Percentiles rank a stretch among this genome's conserved stretches.
Evolutionary conservation across 164 flowering plant genomes (phyloP).

Genomic region (Sedum album): DNA sequence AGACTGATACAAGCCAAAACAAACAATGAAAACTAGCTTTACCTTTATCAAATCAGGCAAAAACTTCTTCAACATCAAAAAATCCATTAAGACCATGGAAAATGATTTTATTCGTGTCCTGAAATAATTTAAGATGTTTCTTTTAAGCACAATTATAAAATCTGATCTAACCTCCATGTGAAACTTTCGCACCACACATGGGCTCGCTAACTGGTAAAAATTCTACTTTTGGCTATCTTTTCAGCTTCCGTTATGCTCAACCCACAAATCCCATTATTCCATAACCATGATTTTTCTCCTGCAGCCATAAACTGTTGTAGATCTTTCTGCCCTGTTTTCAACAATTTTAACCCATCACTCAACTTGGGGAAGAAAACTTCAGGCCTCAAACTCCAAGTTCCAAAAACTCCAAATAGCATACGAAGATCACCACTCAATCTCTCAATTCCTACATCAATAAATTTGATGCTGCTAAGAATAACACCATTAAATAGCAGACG

Average conservation of each 20-base stretch:
- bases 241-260: constrained; percentile 53
- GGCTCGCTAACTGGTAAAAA: constrained; percentile 19
- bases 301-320: constrained; percentile 23
- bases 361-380: constrained; percentile 76
- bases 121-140: not conserved
- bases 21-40: too few relatives aligned
- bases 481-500: constrained; percentile 46
- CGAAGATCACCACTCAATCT: constrained; percentile 56
- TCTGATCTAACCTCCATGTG: not conserved
- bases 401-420: constrained; percentile 66
- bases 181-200: not conserved
- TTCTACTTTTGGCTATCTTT: constrained; percentile 51
- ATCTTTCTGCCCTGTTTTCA: constrained; percentile 54
- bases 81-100: not conserved
- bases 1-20: too few relatives aligned
- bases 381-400: constrained; percentile 89
- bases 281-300: constrained; percentile 54
- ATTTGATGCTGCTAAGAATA: constrained; percentile 58
- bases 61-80: too few relatives aligned
- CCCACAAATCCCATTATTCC: constrained; percentile 46
- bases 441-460: constrained; percentile 56
- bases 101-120: not conserved
- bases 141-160: not conserved
- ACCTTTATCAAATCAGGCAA: too few relatives aligned
- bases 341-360: constrained; percentile 63